Evolutionary conservation across 2,329 filamentous ascomycete genomes (phyloP).

Genomic region (Fusarium coffeatum): DNA sequence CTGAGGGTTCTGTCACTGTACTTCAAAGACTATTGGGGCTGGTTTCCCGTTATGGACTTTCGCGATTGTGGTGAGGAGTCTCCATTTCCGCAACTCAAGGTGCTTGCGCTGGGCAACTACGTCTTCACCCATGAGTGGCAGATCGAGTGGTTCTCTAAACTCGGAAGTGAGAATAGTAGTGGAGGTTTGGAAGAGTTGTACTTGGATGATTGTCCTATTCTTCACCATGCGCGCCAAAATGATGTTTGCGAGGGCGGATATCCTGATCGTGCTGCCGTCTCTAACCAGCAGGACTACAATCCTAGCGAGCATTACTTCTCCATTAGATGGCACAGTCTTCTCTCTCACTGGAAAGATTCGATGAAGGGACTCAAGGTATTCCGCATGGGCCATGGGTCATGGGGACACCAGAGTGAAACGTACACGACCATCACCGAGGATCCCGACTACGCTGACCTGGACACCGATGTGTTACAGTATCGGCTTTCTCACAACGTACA

Average conservation of each 20-base stretch:
- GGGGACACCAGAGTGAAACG: background rate
- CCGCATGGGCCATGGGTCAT: background rate
- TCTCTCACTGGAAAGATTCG: conserved; percentile 8
- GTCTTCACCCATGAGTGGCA: conserved; percentile 59
- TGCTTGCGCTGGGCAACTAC: conserved; percentile 55
- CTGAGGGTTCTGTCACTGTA: conserved; percentile 55
- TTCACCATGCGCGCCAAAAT: conserved; percentile 21
- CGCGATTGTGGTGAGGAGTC: conserved; percentile 2
- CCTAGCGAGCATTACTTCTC: background rate
- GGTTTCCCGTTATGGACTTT: conserved; percentile 54
- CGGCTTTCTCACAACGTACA: background rate
- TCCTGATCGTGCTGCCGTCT: background rate
- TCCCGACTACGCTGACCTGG: background rate
- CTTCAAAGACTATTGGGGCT: conserved; percentile 54
- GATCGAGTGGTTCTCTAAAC: conserved; percentile 58
- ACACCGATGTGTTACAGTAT: background rate
- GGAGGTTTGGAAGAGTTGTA: conserved; percentile 53
- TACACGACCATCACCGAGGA: fast-evolving
- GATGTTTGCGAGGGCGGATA: conserved; percentile 4
- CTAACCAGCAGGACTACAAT: fast-evolving
- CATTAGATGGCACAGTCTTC: conserved; percentile 26
- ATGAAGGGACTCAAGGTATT: conserved; percentile 28
- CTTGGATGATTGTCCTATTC: conserved; percentile 57
- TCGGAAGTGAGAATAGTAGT: conserved; percentile 41
- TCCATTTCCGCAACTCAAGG: conserved; percentile 53